These are phyloP conservation scores for Scorias spongiosa DNA, from an alignment of 2,329 filamentous ascomycete species.

Conservation along the genomic window DNA sequence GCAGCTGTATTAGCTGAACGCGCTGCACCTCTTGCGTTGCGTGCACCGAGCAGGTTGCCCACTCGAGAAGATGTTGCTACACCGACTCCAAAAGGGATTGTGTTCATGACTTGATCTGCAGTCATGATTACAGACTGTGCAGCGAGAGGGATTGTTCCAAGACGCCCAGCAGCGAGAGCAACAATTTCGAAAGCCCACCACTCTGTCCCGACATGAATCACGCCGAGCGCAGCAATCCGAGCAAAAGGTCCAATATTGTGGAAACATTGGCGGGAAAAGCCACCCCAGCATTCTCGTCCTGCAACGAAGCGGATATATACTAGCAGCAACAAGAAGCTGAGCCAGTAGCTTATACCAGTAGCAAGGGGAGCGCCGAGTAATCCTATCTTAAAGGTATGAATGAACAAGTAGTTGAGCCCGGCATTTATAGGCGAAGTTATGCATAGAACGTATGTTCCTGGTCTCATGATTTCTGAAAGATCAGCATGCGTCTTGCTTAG, in stretches of 20 bases:
- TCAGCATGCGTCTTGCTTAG: slow-evolving; percentile 10
- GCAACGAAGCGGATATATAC: slow-evolving; percentile 56
- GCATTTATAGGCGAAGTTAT: slow-evolving; percentile 47
- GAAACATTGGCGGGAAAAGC: slow-evolving; percentile 49
- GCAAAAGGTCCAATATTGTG: slow-evolving; percentile 56
- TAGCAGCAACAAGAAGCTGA: slow-evolving; percentile 61
- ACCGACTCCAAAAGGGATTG: slow-evolving; percentile 73
- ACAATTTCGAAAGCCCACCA: slow-evolving; percentile 96
- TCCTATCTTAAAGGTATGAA: slow-evolving; percentile 55
- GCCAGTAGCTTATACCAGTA: slow-evolving; percentile 75
- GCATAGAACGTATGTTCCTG: slow-evolving; percentile 47
- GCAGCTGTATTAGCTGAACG: slow-evolving; percentile 63
- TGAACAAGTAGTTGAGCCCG: slow-evolving; percentile 49
- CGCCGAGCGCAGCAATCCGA: slow-evolving; percentile 57
- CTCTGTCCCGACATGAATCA: slow-evolving; percentile 71
- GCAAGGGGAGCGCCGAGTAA: slow-evolving; percentile 68
- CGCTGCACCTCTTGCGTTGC: slow-evolving; percentile 48
- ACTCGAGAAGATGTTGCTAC: slow-evolving; percentile 65
- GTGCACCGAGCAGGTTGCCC: slow-evolving; percentile 64
- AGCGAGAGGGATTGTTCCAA: slow-evolving; percentile 65
- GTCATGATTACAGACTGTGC: slow-evolving; percentile 87
- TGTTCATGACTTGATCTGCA: slow-evolving; percentile 62
- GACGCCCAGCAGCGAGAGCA: slow-evolving; percentile 61
- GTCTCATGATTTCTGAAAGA: slow-evolving; percentile 40
- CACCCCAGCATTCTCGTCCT: slow-evolving; percentile 68